Conservation (phyloP, 768 basidiomycete genomes). For the Lentinula guzmanii region DNA sequence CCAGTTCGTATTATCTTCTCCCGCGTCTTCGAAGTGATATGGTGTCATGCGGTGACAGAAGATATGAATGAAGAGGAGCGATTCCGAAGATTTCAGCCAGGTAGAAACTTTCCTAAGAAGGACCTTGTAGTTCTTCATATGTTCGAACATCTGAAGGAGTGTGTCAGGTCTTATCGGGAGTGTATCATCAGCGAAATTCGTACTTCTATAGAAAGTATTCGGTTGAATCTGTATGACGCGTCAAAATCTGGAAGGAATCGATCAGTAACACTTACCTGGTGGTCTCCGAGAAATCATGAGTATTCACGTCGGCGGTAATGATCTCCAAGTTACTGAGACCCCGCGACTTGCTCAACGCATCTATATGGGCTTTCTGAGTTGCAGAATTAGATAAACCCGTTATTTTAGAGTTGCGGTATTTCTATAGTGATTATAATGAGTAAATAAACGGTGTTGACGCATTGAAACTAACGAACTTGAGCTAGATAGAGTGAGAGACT, state of each 20-base stretch:
- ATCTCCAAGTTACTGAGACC: conserved; percentile 55
- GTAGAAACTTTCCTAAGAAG: conserved; percentile 56
- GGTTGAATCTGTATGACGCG: conserved; percentile 46
- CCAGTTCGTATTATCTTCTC: conserved; percentile 29
- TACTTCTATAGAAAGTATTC: conserved; percentile 67
- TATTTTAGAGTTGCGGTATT: conserved; percentile 60
- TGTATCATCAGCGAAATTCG: background rate
- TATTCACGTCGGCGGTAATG: conserved; percentile 66
- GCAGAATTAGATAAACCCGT: conserved; percentile 62
- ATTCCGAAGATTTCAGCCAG: conserved; percentile 44
- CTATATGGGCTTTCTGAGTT: conserved; percentile 64
- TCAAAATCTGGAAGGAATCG: background rate
- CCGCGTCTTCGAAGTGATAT: conserved; percentile 64
- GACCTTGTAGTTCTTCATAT: conserved; percentile 69
- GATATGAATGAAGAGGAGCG: conserved; percentile 63
- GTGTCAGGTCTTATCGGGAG: background rate
- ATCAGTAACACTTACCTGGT: conserved; percentile 28
- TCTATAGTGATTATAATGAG: conserved; percentile 27
- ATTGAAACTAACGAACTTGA: conserved; percentile 26
- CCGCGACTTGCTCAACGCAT: conserved; percentile 38
- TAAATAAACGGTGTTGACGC: background rate
- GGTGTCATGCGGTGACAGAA: conserved; percentile 61
- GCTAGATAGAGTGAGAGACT: conserved; percentile 62
- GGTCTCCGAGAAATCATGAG: conserved; percentile 46
- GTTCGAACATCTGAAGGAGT: conserved; percentile 55